phyloP scores from a whole-genome alignment of 208 protist genomes.

The Crithidia expoeki region DNA sequence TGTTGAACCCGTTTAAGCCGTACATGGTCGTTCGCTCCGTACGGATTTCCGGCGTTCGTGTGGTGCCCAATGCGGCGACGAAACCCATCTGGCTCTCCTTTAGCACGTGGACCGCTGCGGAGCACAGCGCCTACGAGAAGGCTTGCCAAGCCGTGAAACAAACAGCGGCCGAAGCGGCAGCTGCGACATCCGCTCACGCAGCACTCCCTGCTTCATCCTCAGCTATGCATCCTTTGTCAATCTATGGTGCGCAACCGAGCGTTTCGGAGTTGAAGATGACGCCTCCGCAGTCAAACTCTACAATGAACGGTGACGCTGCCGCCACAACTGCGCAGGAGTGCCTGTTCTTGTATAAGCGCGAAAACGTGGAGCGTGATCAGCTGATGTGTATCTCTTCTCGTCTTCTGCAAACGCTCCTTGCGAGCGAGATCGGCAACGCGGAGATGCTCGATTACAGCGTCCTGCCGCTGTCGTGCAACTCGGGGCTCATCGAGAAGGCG shows the following conservation, averaged over 20 bases:
- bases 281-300: no score
- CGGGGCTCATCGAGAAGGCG: conserved; percentile 77
- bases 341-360: conserved; percentile 76
- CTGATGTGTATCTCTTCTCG: conserved; percentile 78
- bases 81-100: conserved; percentile 53
- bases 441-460: conserved; percentile 73
- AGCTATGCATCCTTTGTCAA: no score
- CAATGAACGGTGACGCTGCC: neutral
- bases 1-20: conserved; percentile 51
- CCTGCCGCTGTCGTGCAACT: conserved; percentile 58
- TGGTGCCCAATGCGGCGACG: conserved; percentile 36
- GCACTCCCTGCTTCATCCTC: neutral
- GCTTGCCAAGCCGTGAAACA: neutral
- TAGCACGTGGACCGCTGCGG: conserved; percentile 39
- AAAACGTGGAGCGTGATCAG: conserved; percentile 79
- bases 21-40: conserved; percentile 38
- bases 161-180: neutral
- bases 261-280: no score
- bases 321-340: conserved; percentile 11
- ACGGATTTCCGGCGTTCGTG: conserved; percentile 34
- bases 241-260: no score
- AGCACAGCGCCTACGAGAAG: conserved; percentile 16
- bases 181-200: neutral
- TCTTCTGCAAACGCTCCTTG: conserved; percentile 63
- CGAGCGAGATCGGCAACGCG: conserved; percentile 42